A percentile compares a stretch with the other conserved stretches of the same genome.
These are phyloP conservation scores for Aspergillus piperis DNA, from an alignment of 2,329 filamentous ascomycete genomes.

Conservation along the genomic window DNA sequence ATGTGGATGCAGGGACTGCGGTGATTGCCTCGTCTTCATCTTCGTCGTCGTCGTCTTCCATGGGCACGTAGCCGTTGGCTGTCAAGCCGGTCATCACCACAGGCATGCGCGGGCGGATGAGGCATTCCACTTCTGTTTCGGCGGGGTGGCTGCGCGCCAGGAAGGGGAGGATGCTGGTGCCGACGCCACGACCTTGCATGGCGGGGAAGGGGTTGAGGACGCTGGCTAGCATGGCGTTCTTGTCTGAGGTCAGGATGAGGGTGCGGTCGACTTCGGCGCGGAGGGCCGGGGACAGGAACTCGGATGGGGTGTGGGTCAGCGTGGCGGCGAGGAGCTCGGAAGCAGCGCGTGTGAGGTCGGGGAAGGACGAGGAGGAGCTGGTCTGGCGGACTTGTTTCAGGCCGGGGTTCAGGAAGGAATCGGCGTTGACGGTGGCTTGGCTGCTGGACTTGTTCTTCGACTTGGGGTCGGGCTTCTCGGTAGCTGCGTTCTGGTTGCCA, in stretches of 20 bases:
- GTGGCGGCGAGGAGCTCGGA: constrained; percentile 62
- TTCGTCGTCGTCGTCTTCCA: constrained; percentile 35
- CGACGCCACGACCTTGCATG: constrained; percentile 61
- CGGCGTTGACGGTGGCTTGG: constrained; percentile 59
- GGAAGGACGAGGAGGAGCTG: constrained; percentile 21
- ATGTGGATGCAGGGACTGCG: constrained; percentile 17
- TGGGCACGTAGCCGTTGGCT: constrained; percentile 29
- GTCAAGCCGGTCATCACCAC: constrained; percentile 36
- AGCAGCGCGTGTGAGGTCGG: constrained; percentile 59
- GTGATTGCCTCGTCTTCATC: constrained; percentile 25
- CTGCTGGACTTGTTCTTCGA: constrained; percentile 40
- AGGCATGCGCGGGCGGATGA: constrained; percentile 60
- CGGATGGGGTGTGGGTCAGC: constrained; percentile 65
- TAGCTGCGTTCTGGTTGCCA: constrained; percentile 37
- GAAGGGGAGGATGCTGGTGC: constrained; percentile 78
- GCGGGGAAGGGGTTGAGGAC: constrained; percentile 74
- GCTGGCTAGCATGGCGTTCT: constrained; percentile 75
- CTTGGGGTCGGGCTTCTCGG: constrained; percentile 39
- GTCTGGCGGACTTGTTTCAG: constrained; percentile 30
- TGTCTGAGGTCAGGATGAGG: constrained; percentile 69
- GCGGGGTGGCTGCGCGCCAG: constrained; percentile 66
- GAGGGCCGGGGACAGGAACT: constrained; percentile 67
- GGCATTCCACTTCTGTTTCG: constrained; percentile 68
- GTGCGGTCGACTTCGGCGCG: constrained; percentile 79
- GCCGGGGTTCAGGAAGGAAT: constrained; percentile 65